phyloP scores from a whole-genome alignment of 192 early-diverging fungal species.

The Coemansia sp. region DNA sequence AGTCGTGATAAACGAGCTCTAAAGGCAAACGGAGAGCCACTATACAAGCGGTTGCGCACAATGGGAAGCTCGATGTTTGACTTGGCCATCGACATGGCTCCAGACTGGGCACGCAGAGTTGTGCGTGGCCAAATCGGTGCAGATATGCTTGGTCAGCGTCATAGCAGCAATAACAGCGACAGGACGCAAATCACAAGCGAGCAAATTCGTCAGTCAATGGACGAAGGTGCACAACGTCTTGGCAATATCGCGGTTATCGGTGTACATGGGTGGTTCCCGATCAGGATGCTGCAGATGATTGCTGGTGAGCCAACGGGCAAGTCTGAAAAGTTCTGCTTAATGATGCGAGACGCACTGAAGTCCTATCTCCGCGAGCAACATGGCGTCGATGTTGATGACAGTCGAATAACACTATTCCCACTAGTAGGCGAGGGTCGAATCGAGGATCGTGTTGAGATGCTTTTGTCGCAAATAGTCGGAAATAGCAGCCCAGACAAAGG shows the following conservation, averaged over 20 bases:
- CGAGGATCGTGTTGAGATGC: constrained; percentile 77
- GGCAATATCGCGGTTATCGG: constrained; percentile 73
- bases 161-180: neutral
- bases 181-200: constrained; percentile 4
- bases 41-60: constrained; percentile 25
- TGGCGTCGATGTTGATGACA: constrained; percentile 40
- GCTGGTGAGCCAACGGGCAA: constrained; percentile 95
- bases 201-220: constrained; percentile 23
- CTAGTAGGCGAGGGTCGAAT: constrained; percentile 91
- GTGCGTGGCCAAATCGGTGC: constrained; percentile 22
- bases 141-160: constrained; percentile 27
- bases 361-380: constrained; percentile 56
- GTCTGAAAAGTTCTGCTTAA: constrained; percentile 82
- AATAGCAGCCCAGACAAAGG: constrained; percentile 1
- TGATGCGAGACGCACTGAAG: constrained; percentile 72
- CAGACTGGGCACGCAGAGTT: constrained; percentile 33
- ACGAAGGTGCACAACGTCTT: constrained; percentile 17
- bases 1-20: neutral
- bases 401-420: constrained; percentile 72
- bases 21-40: neutral
- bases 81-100: constrained; percentile 32
- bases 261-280: constrained; percentile 91
- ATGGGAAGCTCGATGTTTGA: constrained; percentile 18
- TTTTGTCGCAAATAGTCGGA: constrained; percentile 71
- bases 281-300: constrained; percentile 65